These are phyloP conservation scores for Backusella circina DNA, from an alignment of 192 early-diverging fungal genomes.

Conservation along the genomic window DNA sequence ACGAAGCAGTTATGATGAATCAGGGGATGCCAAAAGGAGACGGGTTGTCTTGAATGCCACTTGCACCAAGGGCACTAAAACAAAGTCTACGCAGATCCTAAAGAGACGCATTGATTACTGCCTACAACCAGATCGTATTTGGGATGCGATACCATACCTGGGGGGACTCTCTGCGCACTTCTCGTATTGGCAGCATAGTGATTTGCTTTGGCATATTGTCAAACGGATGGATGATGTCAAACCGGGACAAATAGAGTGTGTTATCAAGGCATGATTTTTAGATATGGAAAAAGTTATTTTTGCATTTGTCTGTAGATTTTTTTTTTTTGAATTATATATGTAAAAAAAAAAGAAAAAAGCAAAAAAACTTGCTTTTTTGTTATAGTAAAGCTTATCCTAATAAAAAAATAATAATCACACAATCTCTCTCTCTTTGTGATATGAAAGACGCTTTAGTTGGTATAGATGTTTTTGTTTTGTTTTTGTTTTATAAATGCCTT, in stretches of 20 bases:
- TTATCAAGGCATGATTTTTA: neutral
- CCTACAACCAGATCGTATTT: neutral
- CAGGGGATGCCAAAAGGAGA: neutral
- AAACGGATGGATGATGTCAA: constrained; percentile 4
- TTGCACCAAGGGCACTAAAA: neutral
- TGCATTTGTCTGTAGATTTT: neutral
- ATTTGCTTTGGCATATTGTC: constrained; percentile 33
- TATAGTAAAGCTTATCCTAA: neutral
- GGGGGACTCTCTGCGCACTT: constrained; percentile 44
- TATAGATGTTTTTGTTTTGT: too few species aligned
- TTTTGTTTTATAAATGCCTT: too few species aligned
- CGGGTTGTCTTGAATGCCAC: neutral
- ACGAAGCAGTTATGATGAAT: neutral
- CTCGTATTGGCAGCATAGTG: constrained; percentile 45
- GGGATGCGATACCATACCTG: constrained; percentile 29
- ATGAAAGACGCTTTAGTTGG: too few species aligned
- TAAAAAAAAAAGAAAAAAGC: neutral
- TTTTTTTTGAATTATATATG: constrained; percentile 3
- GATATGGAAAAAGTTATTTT: neutral
- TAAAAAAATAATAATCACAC: neutral
- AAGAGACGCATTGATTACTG: neutral
- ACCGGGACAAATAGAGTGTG: neutral
- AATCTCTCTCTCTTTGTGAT: too few species aligned
- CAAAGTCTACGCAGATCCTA: neutral
- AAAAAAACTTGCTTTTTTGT: neutral